Base-by-base conservation (phyloP, 2,329 filamentous ascomycete species). In the Mollisiaceae sp. region DNA sequence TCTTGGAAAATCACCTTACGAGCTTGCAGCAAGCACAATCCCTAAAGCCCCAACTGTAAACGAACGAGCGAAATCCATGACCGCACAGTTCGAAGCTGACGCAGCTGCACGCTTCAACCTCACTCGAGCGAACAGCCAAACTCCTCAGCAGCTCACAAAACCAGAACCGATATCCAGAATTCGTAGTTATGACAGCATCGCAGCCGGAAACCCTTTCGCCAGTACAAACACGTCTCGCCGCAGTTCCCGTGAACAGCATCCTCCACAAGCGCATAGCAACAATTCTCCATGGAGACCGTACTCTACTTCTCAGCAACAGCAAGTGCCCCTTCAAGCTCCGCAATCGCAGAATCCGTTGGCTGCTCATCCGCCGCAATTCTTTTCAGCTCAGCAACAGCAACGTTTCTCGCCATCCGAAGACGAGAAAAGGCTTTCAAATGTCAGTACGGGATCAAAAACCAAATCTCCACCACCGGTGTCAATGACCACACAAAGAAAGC, bases 1-100 rank as follows among this genome's bases (percentile, higher is more conserved):
- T 15, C 57, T 75, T 1, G 72, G 73, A 1, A 67, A 60, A 22
- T 70, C 67, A 18, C 70, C 71, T 8, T 74, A 75, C 60, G 71
- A 75, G 38, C 43, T 67, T 5, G 71, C 66, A 4, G 20, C 24
- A 27, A 39, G 59, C 18, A 57, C 60, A 20, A 47, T 58, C 22
- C 43, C 59, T 8, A 64, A 43, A 35, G 8, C 50, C 2, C 27
- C 56, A 24, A 60, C 57, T 12, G 20, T 22, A n/a, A 55, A 62
- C 18, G 52, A 68, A 8, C 56, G 68, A 59, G 63, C 71, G 22
- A 71, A 68, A 62, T 71, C 69, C 8, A 67, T 73, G 65, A 73
- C 73, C 18, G 64, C 67, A 3, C 66, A 68, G 60, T 62, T 72
- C 14, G 72, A 71, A 64, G 66, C 67, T 1, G 68, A 71, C 15